These are phyloP conservation scores for Hyphodiscus sp. DNA, from an alignment of 2,329 filamentous ascomycete genomes.

Conservation along the genomic window DNA sequence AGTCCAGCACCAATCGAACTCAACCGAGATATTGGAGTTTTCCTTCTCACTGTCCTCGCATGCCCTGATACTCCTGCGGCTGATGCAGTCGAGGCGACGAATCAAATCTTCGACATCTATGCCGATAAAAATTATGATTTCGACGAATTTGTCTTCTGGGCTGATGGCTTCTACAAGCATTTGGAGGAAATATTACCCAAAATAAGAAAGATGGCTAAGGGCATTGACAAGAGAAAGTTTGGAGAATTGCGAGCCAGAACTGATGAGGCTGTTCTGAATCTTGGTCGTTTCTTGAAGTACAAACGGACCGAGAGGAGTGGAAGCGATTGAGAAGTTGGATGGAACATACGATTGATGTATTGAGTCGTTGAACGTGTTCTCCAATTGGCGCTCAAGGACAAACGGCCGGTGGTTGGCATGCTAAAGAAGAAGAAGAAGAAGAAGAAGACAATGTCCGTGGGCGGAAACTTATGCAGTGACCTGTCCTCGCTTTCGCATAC, in stretches of 20 bases:
- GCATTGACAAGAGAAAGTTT: constrained; percentile 52
- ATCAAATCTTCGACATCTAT: constrained; percentile 64
- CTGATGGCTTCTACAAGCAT: constrained; percentile 51
- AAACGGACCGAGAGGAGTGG: constrained; percentile 38
- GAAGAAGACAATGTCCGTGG: too few species aligned
- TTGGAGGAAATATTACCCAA: constrained; percentile 49
- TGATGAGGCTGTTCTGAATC: constrained; percentile 55
- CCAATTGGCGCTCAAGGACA: neutral
- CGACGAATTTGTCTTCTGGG: constrained; percentile 59
- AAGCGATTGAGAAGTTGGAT: constrained; percentile 2
- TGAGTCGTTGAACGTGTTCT: neutral
- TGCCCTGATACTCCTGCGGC: constrained; percentile 47
- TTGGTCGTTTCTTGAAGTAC: constrained; percentile 56
- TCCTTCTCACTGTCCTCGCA: constrained; percentile 50
- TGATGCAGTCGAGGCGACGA: constrained; percentile 56
- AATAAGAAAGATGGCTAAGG: constrained; percentile 50
- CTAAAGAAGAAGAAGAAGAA: neutral
- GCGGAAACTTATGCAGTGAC: neutral
- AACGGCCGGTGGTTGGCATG: too few species aligned
- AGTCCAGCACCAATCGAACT: constrained; percentile 44
- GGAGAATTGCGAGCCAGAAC: constrained; percentile 51
- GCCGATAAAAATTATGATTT: constrained; percentile 51
- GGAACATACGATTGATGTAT: neutral
- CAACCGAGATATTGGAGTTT: constrained; percentile 58
- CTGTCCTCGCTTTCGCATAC: neutral